These are phyloP conservation scores for Trebouxia sp. DNA, from an alignment of 139 green algal species.

Conservation along the genomic window DNA sequence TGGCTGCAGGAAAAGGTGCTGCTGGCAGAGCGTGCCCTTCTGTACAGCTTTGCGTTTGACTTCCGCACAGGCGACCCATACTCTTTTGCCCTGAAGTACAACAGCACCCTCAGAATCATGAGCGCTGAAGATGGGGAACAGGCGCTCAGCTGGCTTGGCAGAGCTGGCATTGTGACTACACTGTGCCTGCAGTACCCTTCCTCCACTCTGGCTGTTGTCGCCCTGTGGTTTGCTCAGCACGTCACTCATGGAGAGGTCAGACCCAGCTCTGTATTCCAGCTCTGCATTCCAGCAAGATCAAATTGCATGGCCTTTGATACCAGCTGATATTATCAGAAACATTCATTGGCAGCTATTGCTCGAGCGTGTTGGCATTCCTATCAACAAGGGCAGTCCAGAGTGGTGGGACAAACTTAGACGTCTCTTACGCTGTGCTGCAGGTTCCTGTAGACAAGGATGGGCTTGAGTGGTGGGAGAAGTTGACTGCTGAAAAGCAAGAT, in stretches of 20 bases:
- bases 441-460: not conserved
- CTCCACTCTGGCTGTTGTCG: not conserved
- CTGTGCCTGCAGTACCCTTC: conserved; percentile 7
- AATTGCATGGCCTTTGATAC: no score
- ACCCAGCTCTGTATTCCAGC: not conserved
- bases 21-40: not conserved
- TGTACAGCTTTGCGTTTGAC: conserved; percentile 10
- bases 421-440: no score
- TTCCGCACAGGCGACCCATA: not conserved
- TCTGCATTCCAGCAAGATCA: not conserved
- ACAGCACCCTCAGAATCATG: not conserved
- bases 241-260: not conserved
- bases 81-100: conserved; percentile 13
- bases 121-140: not conserved
- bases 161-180: not conserved
- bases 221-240: conserved; percentile 11
- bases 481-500: conserved; percentile 12
- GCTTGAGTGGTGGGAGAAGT: not conserved
- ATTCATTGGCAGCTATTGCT: no score
- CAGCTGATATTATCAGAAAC: no score
- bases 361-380: no score
- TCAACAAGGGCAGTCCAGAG: no score
- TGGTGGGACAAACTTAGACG: no score
- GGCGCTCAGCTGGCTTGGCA: not conserved
- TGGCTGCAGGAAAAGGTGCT: not conserved